Base-by-base conservation (phyloP, 2,329 filamentous ascomycete genomes). In the Elsinoe arachidis region DNA sequence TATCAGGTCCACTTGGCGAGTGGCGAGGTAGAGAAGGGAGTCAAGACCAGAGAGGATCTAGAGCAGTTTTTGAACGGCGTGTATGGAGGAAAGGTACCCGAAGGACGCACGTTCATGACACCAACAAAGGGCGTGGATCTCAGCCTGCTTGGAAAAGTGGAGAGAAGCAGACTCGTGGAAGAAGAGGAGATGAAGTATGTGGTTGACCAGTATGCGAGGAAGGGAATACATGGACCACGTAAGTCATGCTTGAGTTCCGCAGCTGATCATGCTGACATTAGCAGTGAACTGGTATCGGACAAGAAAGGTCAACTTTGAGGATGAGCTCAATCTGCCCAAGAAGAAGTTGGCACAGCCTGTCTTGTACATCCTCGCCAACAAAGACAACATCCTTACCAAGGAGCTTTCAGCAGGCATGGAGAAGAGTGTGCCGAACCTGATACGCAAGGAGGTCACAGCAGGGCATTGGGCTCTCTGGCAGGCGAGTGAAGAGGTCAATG, bases 401-500 rank as follows among this genome's bases (percentile, higher is more conserved):
- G 74, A 78, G 38, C 81, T 96, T 80, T 80, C 86, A 1, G 73
- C 71, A 21, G 80, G 81, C 0, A 96, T 96, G 89, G 84, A 84
- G 17, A 75, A 77, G 62, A 74, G 76, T 61, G 82, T 92, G 59
- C 79, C 81, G 2, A 78, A 82, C 47, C 71, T 95, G 66, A 86
- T 81, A 6, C 77, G 79, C 60, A 78, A 74, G 7, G 81, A 87
- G 68, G 85, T 96, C 56, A 72, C 84, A 35, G 79, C 86, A 0
- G 76, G 79, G 15, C 93, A 97, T 72, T 97, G 92, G 92, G 88
- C 86, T 46, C 73, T 95, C 68, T 85, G 83, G 76, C 82, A 96
- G 75, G 81, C 80, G 61, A 79, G 86, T 0, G 80, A 78, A 19
- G 81, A 86, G 64, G 81, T 89, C 2, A 96, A 96, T 70, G 69